Conservation (phyloP, 2,329 filamentous ascomycete genomes). For the Colletotrichum sp. region DNA sequence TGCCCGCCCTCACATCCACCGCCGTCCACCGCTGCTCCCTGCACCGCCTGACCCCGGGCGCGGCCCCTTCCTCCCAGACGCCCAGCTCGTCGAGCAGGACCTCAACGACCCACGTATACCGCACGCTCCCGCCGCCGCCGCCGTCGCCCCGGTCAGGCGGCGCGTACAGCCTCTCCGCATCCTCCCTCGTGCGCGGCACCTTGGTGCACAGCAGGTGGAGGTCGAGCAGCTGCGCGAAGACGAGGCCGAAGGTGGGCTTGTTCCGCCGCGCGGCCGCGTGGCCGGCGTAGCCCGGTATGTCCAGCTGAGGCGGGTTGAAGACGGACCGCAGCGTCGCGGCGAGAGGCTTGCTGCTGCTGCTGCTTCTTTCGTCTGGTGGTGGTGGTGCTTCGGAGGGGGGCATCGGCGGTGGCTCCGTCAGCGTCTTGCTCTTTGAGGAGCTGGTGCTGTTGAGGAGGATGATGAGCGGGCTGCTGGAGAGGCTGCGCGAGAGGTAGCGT, state of each 20-base stretch:
- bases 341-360: constrained; percentile 23
- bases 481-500: constrained; percentile 46
- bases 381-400: not conserved
- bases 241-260: constrained; percentile 58
- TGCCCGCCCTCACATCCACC: constrained; percentile 46
- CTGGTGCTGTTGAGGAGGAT: constrained; percentile 61
- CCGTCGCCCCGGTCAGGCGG: not conserved
- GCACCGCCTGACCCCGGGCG: constrained; percentile 29
- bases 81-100: constrained; percentile 57
- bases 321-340: constrained; percentile 56
- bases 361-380: not conserved
- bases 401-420: not conserved
- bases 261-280: constrained; percentile 32
- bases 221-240: constrained; percentile 60
- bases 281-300: constrained; percentile 24
- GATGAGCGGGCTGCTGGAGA: constrained; percentile 50
- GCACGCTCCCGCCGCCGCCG: constrained; percentile 15
- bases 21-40: constrained; percentile 62
- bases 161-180: constrained; percentile 41
- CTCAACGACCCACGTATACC: constrained; percentile 52
- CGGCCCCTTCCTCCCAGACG: constrained; percentile 39
- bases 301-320: constrained; percentile 42
- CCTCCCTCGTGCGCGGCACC: constrained; percentile 43
- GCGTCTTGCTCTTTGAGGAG: constrained; percentile 11
- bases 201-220: constrained; percentile 58